Evolutionary conservation across 2,329 filamentous ascomycete species (phyloP).

Genomic region (Dactylellina haptotyla): DNA sequence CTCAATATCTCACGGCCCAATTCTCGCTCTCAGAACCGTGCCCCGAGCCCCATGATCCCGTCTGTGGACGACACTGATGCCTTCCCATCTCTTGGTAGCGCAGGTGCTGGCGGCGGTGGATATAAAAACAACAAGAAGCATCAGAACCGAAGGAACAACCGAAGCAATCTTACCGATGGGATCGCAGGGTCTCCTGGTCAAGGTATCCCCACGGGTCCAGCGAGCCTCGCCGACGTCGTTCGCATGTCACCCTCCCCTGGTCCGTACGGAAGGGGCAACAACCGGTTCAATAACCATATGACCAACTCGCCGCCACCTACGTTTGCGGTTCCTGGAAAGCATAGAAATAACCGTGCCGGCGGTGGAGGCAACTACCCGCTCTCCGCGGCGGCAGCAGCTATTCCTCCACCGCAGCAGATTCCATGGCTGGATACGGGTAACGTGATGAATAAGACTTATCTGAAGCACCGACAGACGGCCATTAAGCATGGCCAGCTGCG

Average conservation of each 20-base stretch:
- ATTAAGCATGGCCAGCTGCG: conserved; percentile 96
- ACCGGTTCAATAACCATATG: conserved; percentile 50
- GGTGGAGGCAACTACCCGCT: conserved; percentile 25
- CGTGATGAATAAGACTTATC: conserved; percentile 88
- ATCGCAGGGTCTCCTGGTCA: conserved; percentile 66
- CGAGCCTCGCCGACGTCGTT: conserved; percentile 90
- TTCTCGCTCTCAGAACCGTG: conserved; percentile 79
- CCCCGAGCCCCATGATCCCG: conserved; percentile 69
- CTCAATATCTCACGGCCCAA: conserved; percentile 78
- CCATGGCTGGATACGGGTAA: conserved; percentile 97
- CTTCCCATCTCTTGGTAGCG: conserved; percentile 85
- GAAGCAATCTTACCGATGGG: conserved; percentile 79
- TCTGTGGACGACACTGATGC: conserved; percentile 94
- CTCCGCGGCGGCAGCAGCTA: conserved; percentile 66
- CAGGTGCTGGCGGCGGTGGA: neutral
- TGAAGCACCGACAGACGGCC: conserved; percentile 93
- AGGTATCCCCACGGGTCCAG: conserved; percentile 70
- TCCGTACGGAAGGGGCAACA: conserved; percentile 58
- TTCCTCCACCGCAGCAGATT: conserved; percentile 87
- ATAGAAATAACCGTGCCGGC: conserved; percentile 32
- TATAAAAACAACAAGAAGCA: conserved; percentile 79
- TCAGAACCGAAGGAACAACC: conserved; percentile 76
- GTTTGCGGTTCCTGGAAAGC: conserved; percentile 44
- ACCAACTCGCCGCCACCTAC: conserved; percentile 45
- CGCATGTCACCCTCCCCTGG: conserved; percentile 92